Conservation (phyloP, 2,329 filamentous ascomycete species). For the Chalara sp. region DNA sequence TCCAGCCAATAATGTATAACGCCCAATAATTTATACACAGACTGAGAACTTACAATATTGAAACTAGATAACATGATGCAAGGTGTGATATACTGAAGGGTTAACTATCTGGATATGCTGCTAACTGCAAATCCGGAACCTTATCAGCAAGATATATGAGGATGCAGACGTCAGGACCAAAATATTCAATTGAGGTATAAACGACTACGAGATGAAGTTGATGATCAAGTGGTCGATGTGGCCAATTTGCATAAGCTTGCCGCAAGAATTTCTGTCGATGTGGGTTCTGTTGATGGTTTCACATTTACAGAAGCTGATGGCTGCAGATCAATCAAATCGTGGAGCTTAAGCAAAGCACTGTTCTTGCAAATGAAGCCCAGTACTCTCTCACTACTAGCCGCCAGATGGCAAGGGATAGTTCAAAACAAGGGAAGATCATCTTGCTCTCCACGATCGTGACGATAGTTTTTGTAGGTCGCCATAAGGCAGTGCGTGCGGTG, state of each 20-base stretch:
- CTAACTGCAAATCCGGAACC: background rate
- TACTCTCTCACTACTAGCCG: too few species aligned
- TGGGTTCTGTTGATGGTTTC: background rate
- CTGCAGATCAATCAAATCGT: background rate
- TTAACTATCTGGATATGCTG: background rate
- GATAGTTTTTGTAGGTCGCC: constrained; percentile 2
- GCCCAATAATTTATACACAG: background rate
- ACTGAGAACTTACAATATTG: background rate
- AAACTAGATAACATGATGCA: background rate
- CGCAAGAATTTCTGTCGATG: background rate
- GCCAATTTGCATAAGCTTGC: background rate
- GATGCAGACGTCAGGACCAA: background rate
- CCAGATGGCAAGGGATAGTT: background rate
- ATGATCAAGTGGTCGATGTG: constrained; percentile 6
- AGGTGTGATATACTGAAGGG: background rate
- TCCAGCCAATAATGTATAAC: constrained; percentile 1
- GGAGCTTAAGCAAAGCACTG: background rate
- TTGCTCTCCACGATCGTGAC: constrained; percentile 2
- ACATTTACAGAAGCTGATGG: background rate
- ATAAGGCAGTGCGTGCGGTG: too few species aligned
- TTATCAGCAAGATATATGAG: background rate
- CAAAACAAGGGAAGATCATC: constrained; percentile 3
- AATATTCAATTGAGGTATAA: background rate
- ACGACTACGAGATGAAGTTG: constrained; percentile 4
- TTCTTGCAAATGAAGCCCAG: too few species aligned